Evolutionary conservation across 2,329 filamentous ascomycete genomes (phyloP).

Genomic region (Trichoderma sp.): DNA sequence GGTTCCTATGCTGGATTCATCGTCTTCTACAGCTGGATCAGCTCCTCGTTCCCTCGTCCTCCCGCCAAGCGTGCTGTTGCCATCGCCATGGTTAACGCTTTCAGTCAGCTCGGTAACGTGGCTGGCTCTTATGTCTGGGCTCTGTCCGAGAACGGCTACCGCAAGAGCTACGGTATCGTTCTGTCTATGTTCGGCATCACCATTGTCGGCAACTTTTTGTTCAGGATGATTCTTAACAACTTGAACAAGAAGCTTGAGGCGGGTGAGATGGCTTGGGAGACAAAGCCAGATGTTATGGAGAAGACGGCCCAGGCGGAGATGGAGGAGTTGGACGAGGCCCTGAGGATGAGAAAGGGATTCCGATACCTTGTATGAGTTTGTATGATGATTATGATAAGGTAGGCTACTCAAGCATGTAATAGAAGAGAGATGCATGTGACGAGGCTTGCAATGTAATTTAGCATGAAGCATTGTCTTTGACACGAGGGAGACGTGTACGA

Average conservation of each 20-base stretch:
- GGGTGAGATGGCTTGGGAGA: conserved; percentile 40
- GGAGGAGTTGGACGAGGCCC: conserved; percentile 43
- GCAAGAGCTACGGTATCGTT: conserved; percentile 63
- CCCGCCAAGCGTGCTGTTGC: conserved; percentile 60
- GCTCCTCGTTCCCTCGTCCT: conserved; percentile 54
- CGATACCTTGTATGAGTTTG: conserved; percentile 41
- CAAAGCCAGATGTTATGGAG: conserved; percentile 37
- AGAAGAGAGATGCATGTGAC: not conserved
- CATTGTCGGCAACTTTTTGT: conserved; percentile 48
- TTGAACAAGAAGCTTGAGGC: conserved; percentile 48
- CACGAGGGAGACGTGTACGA: not conserved
- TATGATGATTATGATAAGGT: not conserved
- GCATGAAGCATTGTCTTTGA: not conserved
- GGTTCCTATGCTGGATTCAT: conserved; percentile 57
- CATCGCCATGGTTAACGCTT: conserved; percentile 58
- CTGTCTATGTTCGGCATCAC: conserved; percentile 62
- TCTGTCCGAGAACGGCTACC: conserved; percentile 56
- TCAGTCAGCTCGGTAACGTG: conserved; percentile 55
- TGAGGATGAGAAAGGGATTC: conserved; percentile 46
- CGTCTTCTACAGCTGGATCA: conserved; percentile 58
- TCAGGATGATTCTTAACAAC: conserved; percentile 45
- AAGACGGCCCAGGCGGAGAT: conserved; percentile 41
- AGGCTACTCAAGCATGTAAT: not conserved
- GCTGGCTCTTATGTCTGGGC: conserved; percentile 63
- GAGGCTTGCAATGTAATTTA: not conserved